These are phyloP conservation scores for Lanzia echinophila DNA, from an alignment of 2,329 filamentous ascomycete genomes.

Conservation along the genomic window DNA sequence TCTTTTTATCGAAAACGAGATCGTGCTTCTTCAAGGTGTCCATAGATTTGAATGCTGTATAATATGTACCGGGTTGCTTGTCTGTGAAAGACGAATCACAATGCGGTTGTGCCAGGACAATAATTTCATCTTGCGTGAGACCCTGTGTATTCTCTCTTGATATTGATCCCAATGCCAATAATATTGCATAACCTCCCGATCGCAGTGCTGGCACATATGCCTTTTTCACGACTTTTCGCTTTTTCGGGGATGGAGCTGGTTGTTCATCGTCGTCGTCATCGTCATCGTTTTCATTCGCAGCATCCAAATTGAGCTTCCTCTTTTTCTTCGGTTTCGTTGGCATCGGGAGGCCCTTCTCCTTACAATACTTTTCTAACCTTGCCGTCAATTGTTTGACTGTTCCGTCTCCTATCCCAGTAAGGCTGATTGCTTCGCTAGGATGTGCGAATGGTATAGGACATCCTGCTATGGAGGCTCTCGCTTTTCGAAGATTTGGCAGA, in stretches of 20 bases:
- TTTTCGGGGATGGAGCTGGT: slow-evolving; percentile 42
- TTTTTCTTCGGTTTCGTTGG: slow-evolving; percentile 47
- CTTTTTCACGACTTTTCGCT: slow-evolving; percentile 38
- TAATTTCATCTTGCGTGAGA: slow-evolving; percentile 61
- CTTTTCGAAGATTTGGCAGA: slow-evolving; percentile 37
- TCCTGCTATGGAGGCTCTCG: slow-evolving; percentile 68
- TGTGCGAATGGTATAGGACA: slow-evolving; percentile 60
- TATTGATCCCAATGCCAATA: slow-evolving; percentile 58
- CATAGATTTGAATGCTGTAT: slow-evolving; percentile 80
- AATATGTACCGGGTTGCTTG: slow-evolving; percentile 59
- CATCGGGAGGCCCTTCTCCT: slow-evolving; percentile 60
- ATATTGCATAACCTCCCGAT: slow-evolving; percentile 68
- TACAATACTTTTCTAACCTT: slow-evolving; percentile 52
- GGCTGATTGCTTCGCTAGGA: slow-evolving; percentile 63
- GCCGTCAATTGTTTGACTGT: slow-evolving; percentile 64
- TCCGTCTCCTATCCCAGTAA: slow-evolving; percentile 69
- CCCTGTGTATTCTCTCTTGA: slow-evolving; percentile 48
- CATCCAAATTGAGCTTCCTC: neutral
- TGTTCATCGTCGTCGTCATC: slow-evolving; percentile 7
- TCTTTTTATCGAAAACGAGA: slow-evolving; percentile 63
- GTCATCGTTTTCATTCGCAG: neutral
- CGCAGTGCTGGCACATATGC: slow-evolving; percentile 65
- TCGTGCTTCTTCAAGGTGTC: slow-evolving; percentile 69
- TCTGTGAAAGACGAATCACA: slow-evolving; percentile 68
- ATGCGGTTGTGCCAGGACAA: slow-evolving; percentile 62